Evolutionary conservation across 2,329 filamentous ascomycete species (phyloP), one percentile per base, ranked within the genome.

Genomic region (Myriosclerotinia scirpicola): DNA sequence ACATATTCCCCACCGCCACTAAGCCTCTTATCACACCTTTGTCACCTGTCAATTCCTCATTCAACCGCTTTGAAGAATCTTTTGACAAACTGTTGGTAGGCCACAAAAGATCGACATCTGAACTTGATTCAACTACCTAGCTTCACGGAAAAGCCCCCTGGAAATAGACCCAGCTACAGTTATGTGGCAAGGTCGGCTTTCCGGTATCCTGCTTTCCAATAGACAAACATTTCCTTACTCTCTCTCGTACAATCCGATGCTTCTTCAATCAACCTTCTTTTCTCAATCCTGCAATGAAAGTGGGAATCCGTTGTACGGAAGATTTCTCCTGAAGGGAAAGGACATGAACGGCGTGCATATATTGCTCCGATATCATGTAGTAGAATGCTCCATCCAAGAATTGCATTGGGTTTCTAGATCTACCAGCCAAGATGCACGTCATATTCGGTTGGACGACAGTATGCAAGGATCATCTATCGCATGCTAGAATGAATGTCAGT

Each of bases 381-480:
- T 64, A n/a, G 20, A 15, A 46, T 22, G 50, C 53, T 12, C 38
- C 63, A 59, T 36, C 63, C 46, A 62, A 14, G 26, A n/a, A 48
- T 48, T 59, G 42, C 42, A 36, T 14, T 46, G 26, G 55, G 17
- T 59, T 46, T 15, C 46, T 59, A 48, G 42, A 59, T 59, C 42
- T 30, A 30, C 44, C 12, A 38, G 56, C 64, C 38, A 65, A 40
- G 38, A 61, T 48, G 63, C 44, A 20, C 30, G 53, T 44, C 44
- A 53, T 60, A 14, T 48, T 60, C 38, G 20, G 46, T 60, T 60
- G 26, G 38, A 61, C 15, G 12, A 42, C 44, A 59, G 14, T 36
- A 60, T 53, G 30, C 64, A 53, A 44, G 36, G 44, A 48, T 65
- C 38, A 22, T 59, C n/a, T 60, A 59, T 48, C 44, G 56, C 44